Percentiles rank a stretch among this genome's conserved stretches.
Evolutionary conservation across 1,139 yeast species (phyloP).

Genomic region (Lodderomyces metapsilosis): DNA sequence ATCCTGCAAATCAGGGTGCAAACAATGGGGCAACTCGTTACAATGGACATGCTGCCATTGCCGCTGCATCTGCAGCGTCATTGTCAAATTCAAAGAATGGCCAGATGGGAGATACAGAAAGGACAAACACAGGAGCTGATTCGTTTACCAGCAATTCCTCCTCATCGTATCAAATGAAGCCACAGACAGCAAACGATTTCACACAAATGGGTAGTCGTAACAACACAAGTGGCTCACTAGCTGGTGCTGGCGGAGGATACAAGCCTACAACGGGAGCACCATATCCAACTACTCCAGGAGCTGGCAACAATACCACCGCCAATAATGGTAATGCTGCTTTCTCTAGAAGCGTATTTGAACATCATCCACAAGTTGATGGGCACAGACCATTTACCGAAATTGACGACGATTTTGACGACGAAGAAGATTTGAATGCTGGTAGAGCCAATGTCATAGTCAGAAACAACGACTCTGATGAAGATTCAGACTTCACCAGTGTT

Average conservation of each 20-base stretch:
- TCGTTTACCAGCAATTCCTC: slow-evolving; percentile 19
- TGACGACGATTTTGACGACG: slow-evolving; percentile 31
- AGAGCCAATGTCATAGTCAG: slow-evolving; percentile 11
- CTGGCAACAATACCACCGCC: slow-evolving; percentile 1
- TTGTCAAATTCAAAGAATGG: background rate
- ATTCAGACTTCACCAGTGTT: slow-evolving; percentile 71
- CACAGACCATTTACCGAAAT: slow-evolving; percentile 49
- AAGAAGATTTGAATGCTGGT: slow-evolving; percentile 14
- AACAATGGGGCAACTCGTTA: background rate
- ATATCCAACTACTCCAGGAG: slow-evolving; percentile 5
- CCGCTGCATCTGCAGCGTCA: slow-evolving; percentile 6
- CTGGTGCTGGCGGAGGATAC: background rate
- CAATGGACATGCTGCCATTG: slow-evolving; percentile 5
- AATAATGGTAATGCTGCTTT: slow-evolving; percentile 6
- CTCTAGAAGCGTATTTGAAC: slow-evolving; percentile 35
- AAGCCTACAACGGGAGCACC: slow-evolving; percentile 9
- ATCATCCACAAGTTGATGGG: slow-evolving; percentile 47
- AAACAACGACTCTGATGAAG: slow-evolving; percentile 33
- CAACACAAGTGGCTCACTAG: slow-evolving; percentile 1
- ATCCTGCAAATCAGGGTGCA: slow-evolving; percentile 1
- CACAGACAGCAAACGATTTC: slow-evolving; percentile 37
- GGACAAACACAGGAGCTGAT: slow-evolving; percentile 5
- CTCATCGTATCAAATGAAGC: slow-evolving; percentile 32
- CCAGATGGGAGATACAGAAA: background rate
- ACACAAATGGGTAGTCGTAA: slow-evolving; percentile 18